Conservation (phyloP, 306 rosid species). For the Betula pendula region DNA sequence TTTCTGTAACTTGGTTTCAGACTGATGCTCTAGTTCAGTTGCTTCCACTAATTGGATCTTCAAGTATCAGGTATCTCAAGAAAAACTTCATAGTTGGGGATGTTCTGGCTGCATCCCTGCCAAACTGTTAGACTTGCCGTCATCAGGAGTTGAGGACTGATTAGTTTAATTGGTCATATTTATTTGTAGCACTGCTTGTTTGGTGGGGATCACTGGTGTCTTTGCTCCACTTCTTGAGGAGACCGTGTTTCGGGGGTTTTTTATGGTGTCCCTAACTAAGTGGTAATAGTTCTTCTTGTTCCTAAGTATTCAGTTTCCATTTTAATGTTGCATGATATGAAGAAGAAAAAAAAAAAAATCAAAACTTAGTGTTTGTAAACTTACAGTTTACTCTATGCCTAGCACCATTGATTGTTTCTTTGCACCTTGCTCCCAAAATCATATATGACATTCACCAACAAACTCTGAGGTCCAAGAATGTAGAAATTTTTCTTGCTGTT, state of each 20-base stretch:
- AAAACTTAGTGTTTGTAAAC: not conserved
- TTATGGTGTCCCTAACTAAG: constrained; percentile 86
- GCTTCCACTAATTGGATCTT: constrained; percentile 94
- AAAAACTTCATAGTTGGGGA: constrained; percentile 13
- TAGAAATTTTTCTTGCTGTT: not conserved
- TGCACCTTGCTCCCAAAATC: not conserved
- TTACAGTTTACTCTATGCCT: not conserved
- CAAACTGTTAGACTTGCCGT: not conserved
- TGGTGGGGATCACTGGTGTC: constrained; percentile 85
- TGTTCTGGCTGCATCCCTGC: not conserved
- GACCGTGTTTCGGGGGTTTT: constrained; percentile 86
- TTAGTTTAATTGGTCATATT: constrained; percentile 17
- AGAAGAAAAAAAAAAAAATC: not conserved
- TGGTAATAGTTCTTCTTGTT: constrained; percentile 49
- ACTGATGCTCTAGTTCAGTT: constrained; percentile 87
- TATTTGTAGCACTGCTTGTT: constrained; percentile 80
- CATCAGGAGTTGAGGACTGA: constrained; percentile 1
- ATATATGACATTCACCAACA: not conserved
- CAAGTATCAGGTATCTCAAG: constrained; percentile 69
- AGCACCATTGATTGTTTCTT: not conserved
- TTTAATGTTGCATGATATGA: not conserved
- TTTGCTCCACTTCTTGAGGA: constrained; percentile 97
- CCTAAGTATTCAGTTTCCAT: not conserved
- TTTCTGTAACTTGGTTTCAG: constrained; percentile 56
- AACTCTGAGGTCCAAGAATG: not conserved